Evolutionary conservation across 2,329 filamentous ascomycete genomes (phyloP), one percentile per base, ranked within the genome.

Genomic region (Spiromastix sp.): DNA sequence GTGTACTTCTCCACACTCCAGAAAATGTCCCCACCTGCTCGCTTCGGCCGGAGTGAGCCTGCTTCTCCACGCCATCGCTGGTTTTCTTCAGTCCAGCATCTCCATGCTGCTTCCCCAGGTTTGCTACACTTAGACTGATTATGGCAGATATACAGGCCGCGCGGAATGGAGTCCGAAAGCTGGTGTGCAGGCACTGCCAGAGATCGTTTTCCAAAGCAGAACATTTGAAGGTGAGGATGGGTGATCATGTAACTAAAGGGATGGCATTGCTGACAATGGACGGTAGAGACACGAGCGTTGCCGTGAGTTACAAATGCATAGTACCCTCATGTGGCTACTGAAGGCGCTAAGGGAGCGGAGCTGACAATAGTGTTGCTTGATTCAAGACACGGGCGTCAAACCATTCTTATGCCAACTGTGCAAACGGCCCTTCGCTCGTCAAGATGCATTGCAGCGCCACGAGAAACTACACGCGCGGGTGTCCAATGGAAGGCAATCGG

Each of bases 381-480:
- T n/a, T 24, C 25, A 44, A 61, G 59, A 63, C 41, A 63, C 60
- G 28, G 60, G 60, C 30, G 54, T 54, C 8, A 60, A 59, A 43
- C 62, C 61, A 12, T 66, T 57, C 35, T 46, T 54, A 30, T 66
- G 62, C 43, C 58, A 56, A 46, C 48, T 56, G 32, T 64, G 62
- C 40, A 47, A 49, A 12, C 49, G 61, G 30, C 54, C 60, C 3
- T 66, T 66, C 46, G 57, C 59, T 12, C 54, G 62, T 30, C 59
- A 64, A 42, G 62, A 66, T 48, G 60, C 62, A 11, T 55, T 65
- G n/a, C 55, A 55, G 21, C 60, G 62, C 8, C 62, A 65, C 51
- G 56, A 63, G 41, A 64, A 58, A 43, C 48, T 65, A 24, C 62
- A 66, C 35, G 42, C 40, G 13, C 55, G 60, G 11, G 46, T 48